Base-by-base conservation (phyloP, 1,284 basidiomycete genomes). In the Melampsora americana region DNA sequence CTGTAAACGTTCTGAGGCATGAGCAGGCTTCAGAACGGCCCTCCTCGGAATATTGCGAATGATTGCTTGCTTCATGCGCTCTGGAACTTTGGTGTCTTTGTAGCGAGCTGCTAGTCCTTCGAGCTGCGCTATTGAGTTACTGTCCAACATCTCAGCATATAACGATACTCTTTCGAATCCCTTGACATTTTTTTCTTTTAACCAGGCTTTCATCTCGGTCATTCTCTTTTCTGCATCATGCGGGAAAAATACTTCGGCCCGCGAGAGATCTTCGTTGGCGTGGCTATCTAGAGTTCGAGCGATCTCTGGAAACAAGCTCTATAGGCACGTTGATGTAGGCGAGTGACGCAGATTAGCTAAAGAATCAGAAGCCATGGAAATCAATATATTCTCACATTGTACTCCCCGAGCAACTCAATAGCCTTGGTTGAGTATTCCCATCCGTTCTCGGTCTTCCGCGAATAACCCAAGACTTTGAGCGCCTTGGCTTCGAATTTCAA, bases 381-480 rank as follows among this genome's bases (percentile, higher is more conserved):
- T 14, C 18, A 16, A 6, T 23, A 42, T 20, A n/a, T 60, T 60
- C 83, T 59, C 66, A 88, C 88, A 86, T 91, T 91, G 84, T 98
- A 98, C 77, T 93, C 90, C 65, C 85, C 85, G 73, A 99, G 88
- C 6, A 98, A 86, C 53, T 90, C 86, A 48, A 95, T 85, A 0
- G 95, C 90, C 82, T 90, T 91, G 79, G 93, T 88, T 79, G 92
- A 96, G 82, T 91, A 99, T 83, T 99, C 95, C 96, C 96, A 99
- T 60, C 89, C 87, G 20, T 88, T 85, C 20, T 89, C 89, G 39
- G 90, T 88, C 84, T 96, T 95, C 79, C 89, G 87, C 32, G 94
- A 91, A 83, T 96, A 98, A 77, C 93, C 92, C 48, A 98, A 87
- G 1, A 99, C 96, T 84, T 99, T 99, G 80, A 95, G 84, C n/a